Evolutionary conservation across 495 filamentous ascomycete genomes (phyloP).

Genomic region (Xylaria nigripes): DNA sequence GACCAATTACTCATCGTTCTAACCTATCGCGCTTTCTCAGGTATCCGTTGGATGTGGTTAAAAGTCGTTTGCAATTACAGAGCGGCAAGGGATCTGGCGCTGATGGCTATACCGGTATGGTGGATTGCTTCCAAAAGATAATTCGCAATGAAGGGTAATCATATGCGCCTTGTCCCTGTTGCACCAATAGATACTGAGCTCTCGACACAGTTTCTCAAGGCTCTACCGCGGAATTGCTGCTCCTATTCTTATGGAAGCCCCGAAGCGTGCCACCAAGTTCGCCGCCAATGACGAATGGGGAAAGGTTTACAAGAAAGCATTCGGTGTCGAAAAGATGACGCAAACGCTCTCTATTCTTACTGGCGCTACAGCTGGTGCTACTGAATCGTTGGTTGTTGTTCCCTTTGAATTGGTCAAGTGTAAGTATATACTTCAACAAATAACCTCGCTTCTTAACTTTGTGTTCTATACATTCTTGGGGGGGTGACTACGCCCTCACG

Average conservation of each 20-base stretch:
- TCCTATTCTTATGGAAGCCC: slow-evolving; percentile 96
- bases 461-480: slow-evolving; percentile 79
- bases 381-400: slow-evolving; percentile 90
- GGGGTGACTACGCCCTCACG: slow-evolving; percentile 49
- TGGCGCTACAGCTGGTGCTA: slow-evolving; percentile 88
- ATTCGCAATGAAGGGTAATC: slow-evolving; percentile 84
- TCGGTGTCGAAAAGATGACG: slow-evolving; percentile 78
- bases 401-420: slow-evolving; percentile 79
- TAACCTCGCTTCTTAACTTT: slow-evolving; percentile 30
- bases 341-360: slow-evolving; percentile 85
- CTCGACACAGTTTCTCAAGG: slow-evolving; percentile 58
- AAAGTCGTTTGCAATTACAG: slow-evolving; percentile 93
- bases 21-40: slow-evolving; percentile 37
- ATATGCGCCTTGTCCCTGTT: not conserved
- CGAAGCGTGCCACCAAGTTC: slow-evolving; percentile 97
- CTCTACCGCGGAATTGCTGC: slow-evolving; percentile 94
- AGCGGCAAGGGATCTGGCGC: slow-evolving; percentile 58
- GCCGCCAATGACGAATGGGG: slow-evolving; percentile 99
- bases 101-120: slow-evolving; percentile 88
- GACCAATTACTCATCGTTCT: not conserved
- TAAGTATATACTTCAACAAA: slow-evolving; percentile 47
- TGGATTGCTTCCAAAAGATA: slow-evolving; percentile 97
- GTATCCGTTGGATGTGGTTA: slow-evolving; percentile 98
- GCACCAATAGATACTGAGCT: slow-evolving; percentile 6
- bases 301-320: slow-evolving; percentile 74